Percentiles rank a stretch among this genome's conserved stretches.
These are phyloP conservation scores for Ceratocystis diversiconidia DNA, from an alignment of 2,329 filamentous ascomycete genomes.

Conservation along the genomic window DNA sequence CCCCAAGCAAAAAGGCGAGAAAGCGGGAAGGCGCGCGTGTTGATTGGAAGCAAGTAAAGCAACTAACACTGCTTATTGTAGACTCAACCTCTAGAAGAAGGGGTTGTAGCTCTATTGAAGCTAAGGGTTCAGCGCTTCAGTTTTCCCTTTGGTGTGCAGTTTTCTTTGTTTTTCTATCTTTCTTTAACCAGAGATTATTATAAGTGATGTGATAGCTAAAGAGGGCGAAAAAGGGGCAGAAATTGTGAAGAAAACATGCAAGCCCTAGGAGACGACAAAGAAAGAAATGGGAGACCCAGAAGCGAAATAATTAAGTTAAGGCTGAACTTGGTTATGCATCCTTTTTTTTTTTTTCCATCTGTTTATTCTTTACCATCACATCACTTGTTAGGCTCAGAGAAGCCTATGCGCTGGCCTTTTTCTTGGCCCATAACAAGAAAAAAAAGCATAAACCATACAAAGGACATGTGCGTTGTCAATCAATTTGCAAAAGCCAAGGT, in stretches of 20 bases:
- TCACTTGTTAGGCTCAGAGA: neutral
- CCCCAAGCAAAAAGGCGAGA: neutral
- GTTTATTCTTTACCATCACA: neutral
- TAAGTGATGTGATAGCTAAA: too few species aligned
- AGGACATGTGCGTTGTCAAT: too few species aligned
- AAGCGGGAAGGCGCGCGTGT: neutral
- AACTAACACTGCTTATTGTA: neutral
- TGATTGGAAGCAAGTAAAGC: neutral
- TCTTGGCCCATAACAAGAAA: too few species aligned
- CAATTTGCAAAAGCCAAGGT: too few species aligned
- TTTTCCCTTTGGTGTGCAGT: too few species aligned
- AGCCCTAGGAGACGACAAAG: neutral
- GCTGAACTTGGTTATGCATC: neutral
- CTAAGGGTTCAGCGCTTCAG: too few species aligned
- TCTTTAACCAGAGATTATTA: too few species aligned
- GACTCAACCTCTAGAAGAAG: too few species aligned
- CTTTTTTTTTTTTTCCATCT: neutral
- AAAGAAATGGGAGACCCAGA: neutral
- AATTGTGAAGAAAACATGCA: neutral
- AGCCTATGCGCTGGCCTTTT: slow-evolving; percentile 3
- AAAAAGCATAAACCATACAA: too few species aligned
- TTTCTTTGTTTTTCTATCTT: too few species aligned
- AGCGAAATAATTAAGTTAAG: too few species aligned
- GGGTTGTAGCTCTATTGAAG: too few species aligned
- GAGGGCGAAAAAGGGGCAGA: neutral